Conservation (phyloP, 202 grass and related monocot species). For the Tripidium arundinaceum region DNA sequence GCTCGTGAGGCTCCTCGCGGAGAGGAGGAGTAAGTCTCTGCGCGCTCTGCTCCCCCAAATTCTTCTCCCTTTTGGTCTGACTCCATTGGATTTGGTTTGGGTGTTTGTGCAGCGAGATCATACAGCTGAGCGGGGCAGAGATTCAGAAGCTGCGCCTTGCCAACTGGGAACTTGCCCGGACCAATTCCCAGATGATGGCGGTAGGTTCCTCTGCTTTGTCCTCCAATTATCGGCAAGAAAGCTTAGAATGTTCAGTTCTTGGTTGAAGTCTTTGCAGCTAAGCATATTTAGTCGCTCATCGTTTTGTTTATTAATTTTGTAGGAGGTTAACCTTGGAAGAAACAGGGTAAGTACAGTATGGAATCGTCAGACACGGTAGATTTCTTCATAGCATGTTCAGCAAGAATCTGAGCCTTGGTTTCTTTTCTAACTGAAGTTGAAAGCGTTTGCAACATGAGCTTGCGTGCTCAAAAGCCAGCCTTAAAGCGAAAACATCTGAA, state of each 20-base stretch:
- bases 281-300: background rate
- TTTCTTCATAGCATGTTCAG: background rate
- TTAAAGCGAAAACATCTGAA: conserved; percentile 42
- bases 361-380: background rate
- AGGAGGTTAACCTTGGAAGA: conserved; percentile 55
- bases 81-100: conserved; percentile 7
- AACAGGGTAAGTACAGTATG: conserved; percentile 38
- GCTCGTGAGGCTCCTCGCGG: conserved; percentile 41
- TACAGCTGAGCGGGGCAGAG: conserved; percentile 36
- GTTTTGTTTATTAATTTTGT: background rate
- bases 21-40: conserved; percentile 48
- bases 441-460: conserved; percentile 51
- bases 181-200: conserved; percentile 40
- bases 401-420: background rate
- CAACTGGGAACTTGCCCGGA: conserved; percentile 50
- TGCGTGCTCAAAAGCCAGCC: conserved; percentile 35
- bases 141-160: conserved; percentile 43
- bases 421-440: conserved; percentile 30
- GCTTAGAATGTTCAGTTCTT: background rate
- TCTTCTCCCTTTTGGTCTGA: background rate
- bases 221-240: background rate
- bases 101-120: conserved; percentile 32
- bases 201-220: conserved; percentile 12
- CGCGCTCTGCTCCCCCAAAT: background rate
- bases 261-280: background rate